A percentile compares a stretch with the other conserved stretches of the same genome.
Conservation (phyloP, 352 stramenopile species). For the Halophytophthora batemanensis region DNA sequence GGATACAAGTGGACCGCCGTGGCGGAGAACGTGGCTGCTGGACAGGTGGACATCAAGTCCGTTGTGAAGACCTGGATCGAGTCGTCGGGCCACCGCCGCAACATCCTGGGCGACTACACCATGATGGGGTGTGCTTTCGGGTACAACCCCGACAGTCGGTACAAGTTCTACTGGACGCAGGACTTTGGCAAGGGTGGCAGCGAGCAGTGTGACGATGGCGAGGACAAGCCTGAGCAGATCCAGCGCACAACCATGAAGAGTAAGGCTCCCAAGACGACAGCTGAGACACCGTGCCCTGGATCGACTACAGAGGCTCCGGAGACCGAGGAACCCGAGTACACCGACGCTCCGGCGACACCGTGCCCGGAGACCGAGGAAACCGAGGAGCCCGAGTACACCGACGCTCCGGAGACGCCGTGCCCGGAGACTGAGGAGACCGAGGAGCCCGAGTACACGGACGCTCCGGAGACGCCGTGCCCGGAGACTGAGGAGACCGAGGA, state of each 20-base stretch:
- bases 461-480: no score
- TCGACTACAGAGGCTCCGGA: no score
- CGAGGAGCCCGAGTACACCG: no score
- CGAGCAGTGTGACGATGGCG: conserved; percentile 23
- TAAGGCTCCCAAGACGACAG: no score
- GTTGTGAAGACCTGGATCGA: conserved; percentile 59
- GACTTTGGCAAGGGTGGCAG: conserved; percentile 35
- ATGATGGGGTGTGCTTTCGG: conserved; percentile 37
- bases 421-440: no score
- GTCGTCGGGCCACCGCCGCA: conserved; percentile 42
- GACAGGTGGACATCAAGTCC: conserved; percentile 30
- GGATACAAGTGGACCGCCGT: conserved; percentile 42
- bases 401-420: no score
- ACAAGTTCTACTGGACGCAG: conserved; percentile 63
- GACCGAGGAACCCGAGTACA: no score
- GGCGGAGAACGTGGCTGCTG: conserved; percentile 59
- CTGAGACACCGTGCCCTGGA: no score
- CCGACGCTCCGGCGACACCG: no score
- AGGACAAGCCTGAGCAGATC: conserved; percentile 10
- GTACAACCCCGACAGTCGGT: conserved; percentile 24
- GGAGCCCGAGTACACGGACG: no score
- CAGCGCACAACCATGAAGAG: neutral
- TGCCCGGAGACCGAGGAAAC: no score
- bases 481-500: no score
- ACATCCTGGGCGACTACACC: conserved; percentile 42